These are phyloP conservation scores for Stromatinia cepivora DNA, from an alignment of 2,329 filamentous ascomycete species.

Conservation along the genomic window DNA sequence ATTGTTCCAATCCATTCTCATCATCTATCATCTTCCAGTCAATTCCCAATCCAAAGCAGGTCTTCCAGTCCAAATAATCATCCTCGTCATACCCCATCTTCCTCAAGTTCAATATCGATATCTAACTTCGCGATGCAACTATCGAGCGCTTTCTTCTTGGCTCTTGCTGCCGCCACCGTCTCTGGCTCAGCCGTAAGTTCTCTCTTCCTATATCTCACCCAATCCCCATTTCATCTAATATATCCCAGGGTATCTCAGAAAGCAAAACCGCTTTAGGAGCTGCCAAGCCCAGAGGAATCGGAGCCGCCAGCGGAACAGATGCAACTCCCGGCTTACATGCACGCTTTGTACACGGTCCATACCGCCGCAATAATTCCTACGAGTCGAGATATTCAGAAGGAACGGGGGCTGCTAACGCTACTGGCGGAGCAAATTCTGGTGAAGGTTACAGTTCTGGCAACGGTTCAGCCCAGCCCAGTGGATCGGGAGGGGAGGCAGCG, in stretches of 20 bases:
- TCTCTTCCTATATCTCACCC: too few relatives aligned
- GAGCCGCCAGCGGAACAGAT: constrained; percentile 5
- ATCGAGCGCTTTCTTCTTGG: constrained; percentile 32
- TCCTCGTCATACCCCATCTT: not conserved
- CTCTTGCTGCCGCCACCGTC: constrained; percentile 32
- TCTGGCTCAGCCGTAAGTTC: constrained; percentile 28
- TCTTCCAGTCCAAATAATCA: not conserved
- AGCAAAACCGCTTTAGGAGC: not conserved
- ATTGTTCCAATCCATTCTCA: constrained; percentile 3
- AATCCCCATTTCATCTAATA: constrained; percentile 2
- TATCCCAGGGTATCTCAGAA: constrained; percentile 20
- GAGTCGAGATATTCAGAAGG: not conserved
- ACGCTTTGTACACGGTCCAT: not conserved
- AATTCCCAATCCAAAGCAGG: not conserved
- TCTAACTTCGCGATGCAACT: constrained; percentile 35
- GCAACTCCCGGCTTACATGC: not conserved
- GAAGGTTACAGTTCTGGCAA: not conserved
- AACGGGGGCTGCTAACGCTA: not conserved
- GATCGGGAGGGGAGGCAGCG: not conserved
- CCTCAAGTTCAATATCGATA: constrained; percentile 21
- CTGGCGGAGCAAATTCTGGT: not conserved
- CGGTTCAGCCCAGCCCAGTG: not conserved
- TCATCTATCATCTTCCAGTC: constrained; percentile 1
- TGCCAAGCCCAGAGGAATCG: constrained; percentile 7
- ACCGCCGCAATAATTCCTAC: constrained; percentile 1